Evolutionary conservation across 1,284 basidiomycete species (phyloP), one percentile per base, ranked within the genome.

Genomic region (Tilletiaria anomala): DNA sequence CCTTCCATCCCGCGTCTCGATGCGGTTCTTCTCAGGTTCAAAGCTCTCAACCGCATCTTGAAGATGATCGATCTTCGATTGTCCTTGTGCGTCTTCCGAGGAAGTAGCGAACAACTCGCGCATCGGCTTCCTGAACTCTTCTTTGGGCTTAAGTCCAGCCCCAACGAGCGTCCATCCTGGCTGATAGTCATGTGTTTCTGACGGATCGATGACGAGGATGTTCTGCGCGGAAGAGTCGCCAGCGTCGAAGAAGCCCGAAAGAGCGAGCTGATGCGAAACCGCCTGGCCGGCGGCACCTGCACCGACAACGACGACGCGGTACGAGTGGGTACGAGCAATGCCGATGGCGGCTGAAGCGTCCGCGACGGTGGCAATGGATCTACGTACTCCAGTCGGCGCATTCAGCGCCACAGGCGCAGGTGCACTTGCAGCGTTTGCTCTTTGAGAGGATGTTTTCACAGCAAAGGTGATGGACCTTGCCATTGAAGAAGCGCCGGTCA

Each of bases 141-240:
- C 67, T 58, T 80, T 78, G 46, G 64, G 45, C 33, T 70, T 69
- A 17, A 96, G 73, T 26, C 91, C 91, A 20, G 83, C 75, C 19
- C 87, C 89, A 32, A 89, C 88, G 18, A 94, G 76, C 2, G 89
- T 93, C 88, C 84, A 86, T 50, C 60, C 60, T 4, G 60, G 60
- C 44, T 63, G 60, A 37, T 63, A 63, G 54, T 63, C 44, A 41
- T 63, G 60, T 37, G 39, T 53, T 18, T 52, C 39, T 23, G 55
- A 52, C 15, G 56, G 52, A 39, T 63, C 59, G 17, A 61, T 48
- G 39, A 63, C 43, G 24, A 56, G 56, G 36, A 63, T 54, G 50
- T 58, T 49, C 26, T 8, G 10, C 8, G 26, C 26, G n/a, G n/a
- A n/a, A n/a, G n/a, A n/a, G 43, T 47, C 48, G 33, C 15, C 20